These are phyloP conservation scores for Dendrobium nobile DNA, from an alignment of 106 monocot genomes.

Conservation along the genomic window DNA sequence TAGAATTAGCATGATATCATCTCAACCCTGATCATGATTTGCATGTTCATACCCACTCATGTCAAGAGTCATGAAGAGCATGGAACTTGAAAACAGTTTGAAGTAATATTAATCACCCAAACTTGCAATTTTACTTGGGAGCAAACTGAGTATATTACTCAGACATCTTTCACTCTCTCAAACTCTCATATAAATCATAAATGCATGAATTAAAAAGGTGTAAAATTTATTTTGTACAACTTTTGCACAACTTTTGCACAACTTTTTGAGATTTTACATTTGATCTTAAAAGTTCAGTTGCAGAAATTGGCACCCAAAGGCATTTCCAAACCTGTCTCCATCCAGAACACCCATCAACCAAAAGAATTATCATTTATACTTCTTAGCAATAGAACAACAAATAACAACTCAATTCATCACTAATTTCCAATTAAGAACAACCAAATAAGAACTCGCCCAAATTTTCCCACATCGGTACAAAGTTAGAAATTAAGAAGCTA, in stretches of 20 bases:
- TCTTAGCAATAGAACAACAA: not conserved
- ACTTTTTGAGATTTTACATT: not conserved
- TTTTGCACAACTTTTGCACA: not conserved
- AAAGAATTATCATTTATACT: not conserved
- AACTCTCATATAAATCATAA: not conserved
- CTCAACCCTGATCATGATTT: no score
- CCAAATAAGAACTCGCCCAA: not conserved
- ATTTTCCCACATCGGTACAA: not conserved
- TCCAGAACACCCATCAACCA: not conserved
- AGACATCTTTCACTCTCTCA: not conserved
- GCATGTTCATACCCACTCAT: no score
- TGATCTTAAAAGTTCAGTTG: not conserved
- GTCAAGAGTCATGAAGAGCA: no score
- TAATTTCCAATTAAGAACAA: not conserved
- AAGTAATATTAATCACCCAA: no score
- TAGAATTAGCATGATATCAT: no score
- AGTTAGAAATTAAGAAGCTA: not conserved
- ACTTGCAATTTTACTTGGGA: no score
- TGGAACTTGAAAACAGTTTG: no score
- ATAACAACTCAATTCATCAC: not conserved
- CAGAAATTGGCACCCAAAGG: not conserved
- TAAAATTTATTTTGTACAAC: not conserved
- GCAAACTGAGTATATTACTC: not conserved
- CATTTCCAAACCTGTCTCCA: not conserved
- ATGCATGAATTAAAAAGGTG: not conserved